Evolutionary conservation across 2,329 filamentous ascomycete species (phyloP).

Genomic region (Huntiella moniliformis): DNA sequence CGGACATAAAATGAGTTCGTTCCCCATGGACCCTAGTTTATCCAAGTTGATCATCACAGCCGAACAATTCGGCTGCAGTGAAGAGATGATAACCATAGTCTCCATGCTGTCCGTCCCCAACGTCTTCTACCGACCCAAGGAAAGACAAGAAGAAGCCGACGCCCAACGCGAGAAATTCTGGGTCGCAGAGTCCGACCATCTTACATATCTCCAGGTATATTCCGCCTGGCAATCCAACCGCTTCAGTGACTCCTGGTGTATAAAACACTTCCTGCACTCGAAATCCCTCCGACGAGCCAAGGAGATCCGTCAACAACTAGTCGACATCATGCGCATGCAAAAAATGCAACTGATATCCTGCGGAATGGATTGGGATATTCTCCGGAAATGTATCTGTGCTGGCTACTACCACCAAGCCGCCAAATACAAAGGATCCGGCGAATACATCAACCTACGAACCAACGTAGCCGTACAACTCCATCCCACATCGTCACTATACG

Average conservation of each 20-base stretch:
- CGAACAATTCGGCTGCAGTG: constrained; percentile 75
- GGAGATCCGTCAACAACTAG: constrained; percentile 83
- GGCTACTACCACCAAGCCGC: constrained; percentile 98
- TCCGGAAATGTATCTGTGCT: constrained; percentile 89
- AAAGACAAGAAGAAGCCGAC: constrained; percentile 91
- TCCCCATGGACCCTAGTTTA: constrained; percentile 92
- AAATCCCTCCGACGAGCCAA: constrained; percentile 82
- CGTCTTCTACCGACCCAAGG: constrained; percentile 92
- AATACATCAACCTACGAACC: constrained; percentile 92
- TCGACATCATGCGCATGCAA: constrained; percentile 82
- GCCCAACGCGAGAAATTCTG: constrained; percentile 95
- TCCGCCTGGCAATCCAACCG: constrained; percentile 88
- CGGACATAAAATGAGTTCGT: constrained; percentile 85
- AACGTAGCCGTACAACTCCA: constrained; percentile 88
- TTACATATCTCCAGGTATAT: constrained; percentile 91
- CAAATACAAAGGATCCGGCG: constrained; percentile 85
- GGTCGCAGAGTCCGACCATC: constrained; percentile 89
- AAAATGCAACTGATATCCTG: constrained; percentile 77
- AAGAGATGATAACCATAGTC: constrained; percentile 96
- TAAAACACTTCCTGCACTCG: constrained; percentile 83
- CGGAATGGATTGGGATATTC: constrained; percentile 91
- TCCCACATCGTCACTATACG: constrained; percentile 83
- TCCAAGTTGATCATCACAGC: constrained; percentile 89
- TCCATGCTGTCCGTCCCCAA: constrained; percentile 94
- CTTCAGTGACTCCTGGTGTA: constrained; percentile 78